phyloP scores from a whole-genome alignment of 73 alveolate genomes.

The Effrenium voratum region DNA sequence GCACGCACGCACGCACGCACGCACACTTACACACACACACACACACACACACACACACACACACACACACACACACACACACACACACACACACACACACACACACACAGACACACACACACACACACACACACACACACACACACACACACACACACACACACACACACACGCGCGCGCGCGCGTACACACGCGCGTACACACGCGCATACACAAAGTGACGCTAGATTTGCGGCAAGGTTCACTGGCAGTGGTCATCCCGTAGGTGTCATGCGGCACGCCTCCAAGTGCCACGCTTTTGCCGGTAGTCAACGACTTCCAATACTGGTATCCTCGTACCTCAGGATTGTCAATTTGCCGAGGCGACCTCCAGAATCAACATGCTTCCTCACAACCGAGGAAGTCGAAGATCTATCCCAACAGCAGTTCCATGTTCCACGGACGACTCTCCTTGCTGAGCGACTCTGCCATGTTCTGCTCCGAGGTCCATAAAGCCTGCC shows the following conservation, averaged over 20 bases:
- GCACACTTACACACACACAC: too few species aligned
- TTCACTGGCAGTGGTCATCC: conserved; percentile 78
- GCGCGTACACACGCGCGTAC: too few species aligned
- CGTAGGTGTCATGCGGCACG: conserved; percentile 83
- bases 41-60: too few species aligned
- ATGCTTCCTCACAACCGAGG: not conserved
- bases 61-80: too few species aligned
- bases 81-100: too few species aligned
- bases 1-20: too few species aligned
- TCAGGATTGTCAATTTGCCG: not conserved
- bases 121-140: too few species aligned
- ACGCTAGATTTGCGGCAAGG: too few species aligned
- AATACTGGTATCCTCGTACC: conserved; percentile 65
- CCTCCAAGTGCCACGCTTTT: conserved; percentile 81
- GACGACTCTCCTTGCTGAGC: not conserved
- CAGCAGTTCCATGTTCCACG: not conserved
- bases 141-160: too few species aligned
- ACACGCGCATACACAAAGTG: too few species aligned
- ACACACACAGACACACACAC: too few species aligned
- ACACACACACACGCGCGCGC: too few species aligned
- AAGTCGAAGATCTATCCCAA: not conserved
- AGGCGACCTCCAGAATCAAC: not conserved
- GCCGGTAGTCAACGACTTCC: conserved; percentile 83
- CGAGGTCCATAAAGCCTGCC: conserved; percentile 78
- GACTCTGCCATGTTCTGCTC: conserved; percentile 52